Percentiles rank a stretch among this genome's conserved stretches.
phyloP scores from a whole-genome alignment of 2,329 filamentous ascomycete species.

The Alternaria tenuissima region DNA sequence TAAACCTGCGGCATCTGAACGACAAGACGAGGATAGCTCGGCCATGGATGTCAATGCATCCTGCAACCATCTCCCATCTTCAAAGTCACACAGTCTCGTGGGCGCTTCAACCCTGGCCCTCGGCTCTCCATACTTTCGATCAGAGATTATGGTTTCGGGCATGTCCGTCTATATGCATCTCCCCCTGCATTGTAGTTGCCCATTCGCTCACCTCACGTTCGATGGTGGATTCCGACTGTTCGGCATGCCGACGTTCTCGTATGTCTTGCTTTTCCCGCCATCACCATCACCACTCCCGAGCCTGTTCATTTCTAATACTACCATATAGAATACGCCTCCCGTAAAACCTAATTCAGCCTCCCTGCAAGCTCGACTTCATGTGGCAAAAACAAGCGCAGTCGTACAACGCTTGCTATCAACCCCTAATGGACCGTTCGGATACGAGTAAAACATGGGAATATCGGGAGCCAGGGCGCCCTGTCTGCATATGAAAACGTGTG shows the following conservation, averaged over 20 bases:
- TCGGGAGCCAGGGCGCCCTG: slow-evolving; percentile 17
- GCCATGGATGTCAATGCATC: slow-evolving; percentile 3
- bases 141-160: slow-evolving; percentile 5
- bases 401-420: slow-evolving; percentile 11
- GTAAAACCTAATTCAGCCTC: not conserved
- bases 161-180: slow-evolving; percentile 7
- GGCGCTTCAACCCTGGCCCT: slow-evolving; percentile 7
- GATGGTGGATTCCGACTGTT: not conserved
- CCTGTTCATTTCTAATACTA: slow-evolving; percentile 1
- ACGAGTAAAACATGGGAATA: slow-evolving; percentile 4
- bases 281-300: not conserved
- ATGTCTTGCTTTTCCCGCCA: slow-evolving; percentile 2
- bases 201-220: not conserved
- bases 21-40: slow-evolving; percentile 5
- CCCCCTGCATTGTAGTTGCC: slow-evolving; percentile 5
- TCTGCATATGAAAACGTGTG: slow-evolving; percentile 5
- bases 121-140: slow-evolving; percentile 11
- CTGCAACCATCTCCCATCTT: slow-evolving; percentile 16
- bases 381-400: slow-evolving; percentile 3
- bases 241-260: slow-evolving; percentile 8
- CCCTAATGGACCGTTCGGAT: slow-evolving; percentile 4
- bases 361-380: slow-evolving; percentile 2
- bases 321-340: not conserved
- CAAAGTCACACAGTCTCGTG: slow-evolving; percentile 13
- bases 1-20: slow-evolving; percentile 23